Conservation (phyloP, 225 moss, liverwort and hornwort genomes). For the Marchantia paleacea region DNA sequence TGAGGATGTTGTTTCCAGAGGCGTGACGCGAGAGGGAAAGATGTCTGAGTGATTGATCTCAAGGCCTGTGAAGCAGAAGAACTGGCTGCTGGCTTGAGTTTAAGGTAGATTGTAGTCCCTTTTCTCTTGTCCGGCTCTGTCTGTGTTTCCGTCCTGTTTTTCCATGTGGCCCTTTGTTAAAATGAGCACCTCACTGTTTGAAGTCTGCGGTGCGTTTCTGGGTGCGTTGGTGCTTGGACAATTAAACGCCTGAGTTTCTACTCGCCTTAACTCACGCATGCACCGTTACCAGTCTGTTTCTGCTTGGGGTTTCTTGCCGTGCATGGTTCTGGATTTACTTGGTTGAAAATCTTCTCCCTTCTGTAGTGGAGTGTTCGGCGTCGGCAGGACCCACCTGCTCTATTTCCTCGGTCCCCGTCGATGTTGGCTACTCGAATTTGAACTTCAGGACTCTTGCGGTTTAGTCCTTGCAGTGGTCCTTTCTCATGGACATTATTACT, state of each 20-base stretch:
- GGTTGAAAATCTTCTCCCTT: not conserved
- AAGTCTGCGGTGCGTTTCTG: not conserved
- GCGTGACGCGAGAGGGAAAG: not conserved
- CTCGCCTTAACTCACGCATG: conserved; percentile 3
- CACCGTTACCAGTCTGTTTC: not conserved
- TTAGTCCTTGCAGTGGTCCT: not conserved
- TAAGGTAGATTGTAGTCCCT: conserved; percentile 22
- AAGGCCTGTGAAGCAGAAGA: conserved; percentile 5
- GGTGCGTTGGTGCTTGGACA: conserved; percentile 2
- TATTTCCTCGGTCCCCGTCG: not conserved
- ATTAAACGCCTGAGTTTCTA: not conserved
- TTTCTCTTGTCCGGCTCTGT: not conserved
- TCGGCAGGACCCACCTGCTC: not conserved
- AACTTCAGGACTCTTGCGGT: not conserved
- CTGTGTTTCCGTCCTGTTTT: not conserved
- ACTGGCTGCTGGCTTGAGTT: conserved; percentile 13
- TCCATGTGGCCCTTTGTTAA: not conserved
- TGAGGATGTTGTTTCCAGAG: not conserved
- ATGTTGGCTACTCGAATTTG: not conserved
- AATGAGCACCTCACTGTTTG: not conserved
- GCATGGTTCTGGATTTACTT: conserved; percentile 4
- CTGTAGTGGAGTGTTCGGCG: not conserved
- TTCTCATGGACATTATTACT: not conserved
- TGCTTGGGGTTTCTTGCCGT: conserved; percentile 22
- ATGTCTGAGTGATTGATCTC: conserved; percentile 11